Percentiles rank a stretch among this genome's conserved stretches.
Conservation (phyloP, 23 red algal genomes). For the Porphyridium purpureum region DNA sequence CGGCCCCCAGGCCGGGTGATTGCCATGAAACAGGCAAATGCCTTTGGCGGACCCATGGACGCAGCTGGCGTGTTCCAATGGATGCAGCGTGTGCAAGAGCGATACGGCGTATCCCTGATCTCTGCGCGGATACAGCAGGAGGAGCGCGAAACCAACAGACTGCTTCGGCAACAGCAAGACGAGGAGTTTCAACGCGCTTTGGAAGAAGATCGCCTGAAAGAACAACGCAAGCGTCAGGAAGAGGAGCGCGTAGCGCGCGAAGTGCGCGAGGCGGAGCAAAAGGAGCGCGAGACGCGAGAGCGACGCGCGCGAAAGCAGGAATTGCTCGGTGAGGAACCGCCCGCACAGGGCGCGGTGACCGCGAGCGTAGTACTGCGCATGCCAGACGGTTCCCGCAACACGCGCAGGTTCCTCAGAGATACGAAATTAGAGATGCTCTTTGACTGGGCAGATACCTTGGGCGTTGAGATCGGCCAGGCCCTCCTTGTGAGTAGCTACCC, state of each 20-base stretch:
- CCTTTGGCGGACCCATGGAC: too few species aligned
- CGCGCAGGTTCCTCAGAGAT: conserved; percentile 39
- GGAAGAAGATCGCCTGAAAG: conserved; percentile 34
- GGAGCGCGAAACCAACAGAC: conserved; percentile 30
- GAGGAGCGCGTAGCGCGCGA: conserved; percentile 10
- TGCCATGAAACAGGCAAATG: too few species aligned
- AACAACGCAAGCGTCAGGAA: conserved; percentile 17
- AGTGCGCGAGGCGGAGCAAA: conserved; percentile 21
- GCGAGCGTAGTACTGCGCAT: conserved; percentile 49
- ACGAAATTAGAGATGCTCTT: conserved; percentile 51
- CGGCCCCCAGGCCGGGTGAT: too few species aligned
- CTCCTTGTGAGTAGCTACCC: conserved; percentile 48
- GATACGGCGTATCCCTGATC: conserved; percentile 26
- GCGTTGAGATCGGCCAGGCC: conserved; percentile 53
- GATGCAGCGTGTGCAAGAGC: conserved; percentile 28
- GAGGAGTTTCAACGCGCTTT: conserved; percentile 52
- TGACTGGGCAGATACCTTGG: conserved; percentile 74
- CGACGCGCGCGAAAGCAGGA: conserved; percentile 37
- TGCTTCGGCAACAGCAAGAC: conserved; percentile 80
- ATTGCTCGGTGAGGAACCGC: conserved; percentile 40
- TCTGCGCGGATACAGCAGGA: conserved; percentile 22
- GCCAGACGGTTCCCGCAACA: conserved; percentile 50
- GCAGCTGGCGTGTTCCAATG: conserved; percentile 31
- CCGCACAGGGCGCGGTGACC: conserved; percentile 23
- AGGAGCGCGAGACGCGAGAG: conserved; percentile 19